Conservation (phyloP, 257 asterid genomes). For the Forsythia suspensa region DNA sequence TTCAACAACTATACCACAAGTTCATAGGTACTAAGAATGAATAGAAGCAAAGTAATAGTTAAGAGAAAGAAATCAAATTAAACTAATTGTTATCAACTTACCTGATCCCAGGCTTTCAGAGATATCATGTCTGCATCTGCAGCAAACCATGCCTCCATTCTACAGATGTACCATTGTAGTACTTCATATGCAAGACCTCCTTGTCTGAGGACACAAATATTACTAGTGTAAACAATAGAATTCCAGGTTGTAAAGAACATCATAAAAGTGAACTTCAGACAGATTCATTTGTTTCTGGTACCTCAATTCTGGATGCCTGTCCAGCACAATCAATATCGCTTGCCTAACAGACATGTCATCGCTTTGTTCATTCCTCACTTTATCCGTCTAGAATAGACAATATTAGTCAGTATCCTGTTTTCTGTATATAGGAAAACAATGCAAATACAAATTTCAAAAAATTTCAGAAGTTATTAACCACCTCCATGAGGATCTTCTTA, state of each 20-base stretch:
- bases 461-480: conserved; percentile 24
- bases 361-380: conserved; percentile 75
- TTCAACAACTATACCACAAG: conserved; percentile 12
- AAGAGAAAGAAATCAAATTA: conserved; percentile 3
- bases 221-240: conserved; percentile 20
- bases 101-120: conserved; percentile 98
- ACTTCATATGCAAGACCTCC: conserved; percentile 85
- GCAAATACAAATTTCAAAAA: conserved; percentile 4
- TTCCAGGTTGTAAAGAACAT: conserved; percentile 21
- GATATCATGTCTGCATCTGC: conserved; percentile 99
- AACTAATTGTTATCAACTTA: conserved; percentile 26
- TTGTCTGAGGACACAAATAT: conserved; percentile 50
- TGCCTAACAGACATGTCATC: conserved; percentile 81
- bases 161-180: conserved; percentile 91
- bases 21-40: conserved; percentile 12
- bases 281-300: conserved; percentile 23
- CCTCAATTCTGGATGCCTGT: conserved; percentile 83
- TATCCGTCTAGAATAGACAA: conserved; percentile 67
- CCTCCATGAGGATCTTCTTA: conserved; percentile 93
- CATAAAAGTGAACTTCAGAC: not conserved
- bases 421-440: not conserved
- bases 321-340: conserved; percentile 82
- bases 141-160: conserved; percentile 99
- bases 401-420: conserved; percentile 14
- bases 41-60: conserved; percentile 12